Percentiles rank a stretch among this genome's conserved stretches.
These are phyloP conservation scores for Nyssa sinensis DNA, from an alignment of 148 eudicot species.

Conservation along the genomic window DNA sequence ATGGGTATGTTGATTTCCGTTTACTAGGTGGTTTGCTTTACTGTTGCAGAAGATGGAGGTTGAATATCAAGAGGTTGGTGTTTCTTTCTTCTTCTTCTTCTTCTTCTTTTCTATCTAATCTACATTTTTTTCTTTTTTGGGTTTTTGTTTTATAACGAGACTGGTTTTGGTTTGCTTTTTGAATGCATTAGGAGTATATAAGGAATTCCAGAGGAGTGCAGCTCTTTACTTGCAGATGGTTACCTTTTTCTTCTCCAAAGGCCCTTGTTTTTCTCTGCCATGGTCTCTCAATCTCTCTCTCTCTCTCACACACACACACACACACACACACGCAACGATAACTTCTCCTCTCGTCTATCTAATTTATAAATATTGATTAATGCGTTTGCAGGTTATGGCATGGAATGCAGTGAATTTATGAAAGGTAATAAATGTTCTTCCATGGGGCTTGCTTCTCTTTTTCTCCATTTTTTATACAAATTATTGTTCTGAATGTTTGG, in stretches of 20 bases:
- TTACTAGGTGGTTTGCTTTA: neutral
- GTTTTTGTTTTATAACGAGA: constrained; percentile 2
- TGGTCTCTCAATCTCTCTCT: constrained; percentile 48
- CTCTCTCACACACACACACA: neutral
- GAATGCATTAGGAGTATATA: constrained; percentile 51
- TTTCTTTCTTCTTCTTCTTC: neutral
- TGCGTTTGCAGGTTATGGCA: constrained; percentile 84
- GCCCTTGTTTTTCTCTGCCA: constrained; percentile 99
- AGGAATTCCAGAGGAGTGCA: constrained; percentile 78
- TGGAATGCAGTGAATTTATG: constrained; percentile 98
- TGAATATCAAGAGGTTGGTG: constrained; percentile 72
- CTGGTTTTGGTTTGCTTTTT: constrained; percentile 6
- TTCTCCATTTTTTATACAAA: neutral
- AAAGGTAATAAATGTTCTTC: constrained; percentile 60
- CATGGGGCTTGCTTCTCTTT: neutral
- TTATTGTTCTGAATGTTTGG: neutral
- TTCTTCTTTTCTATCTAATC: neutral
- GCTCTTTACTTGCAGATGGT: constrained; percentile 96
- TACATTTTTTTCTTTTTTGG: constrained; percentile 10
- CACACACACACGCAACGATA: too few relatives aligned
- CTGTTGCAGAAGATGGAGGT: constrained; percentile 49
- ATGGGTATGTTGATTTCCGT: neutral
- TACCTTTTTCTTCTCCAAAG: constrained; percentile 84
- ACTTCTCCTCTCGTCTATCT: too few relatives aligned
- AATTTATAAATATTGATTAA: constrained; percentile 1